Conservation (phyloP, 768 basidiomycete species). For the Thelephora ganbajun region DNA sequence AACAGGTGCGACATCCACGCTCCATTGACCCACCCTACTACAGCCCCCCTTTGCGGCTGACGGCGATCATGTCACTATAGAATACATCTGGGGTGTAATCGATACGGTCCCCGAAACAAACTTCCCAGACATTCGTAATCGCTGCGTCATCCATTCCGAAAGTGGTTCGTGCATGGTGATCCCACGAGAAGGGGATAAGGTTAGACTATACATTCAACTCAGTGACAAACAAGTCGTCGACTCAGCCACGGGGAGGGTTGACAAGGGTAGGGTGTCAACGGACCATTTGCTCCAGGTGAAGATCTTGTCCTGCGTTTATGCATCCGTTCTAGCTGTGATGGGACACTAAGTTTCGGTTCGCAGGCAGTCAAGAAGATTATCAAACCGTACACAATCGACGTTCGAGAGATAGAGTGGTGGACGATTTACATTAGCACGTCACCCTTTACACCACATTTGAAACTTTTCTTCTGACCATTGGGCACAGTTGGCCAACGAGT, state of each 20-base stretch:
- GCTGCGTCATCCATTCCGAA: constrained; percentile 33
- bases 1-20: constrained; percentile 17
- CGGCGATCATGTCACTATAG: constrained; percentile 14
- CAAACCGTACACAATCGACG: constrained; percentile 22
- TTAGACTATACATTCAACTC: constrained; percentile 40
- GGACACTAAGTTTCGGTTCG: not conserved
- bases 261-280: constrained; percentile 24
- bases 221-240: constrained; percentile 22
- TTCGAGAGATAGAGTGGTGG: constrained; percentile 30
- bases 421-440: constrained; percentile 33
- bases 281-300: constrained; percentile 25
- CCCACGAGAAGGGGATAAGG: constrained; percentile 32
- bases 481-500: constrained; percentile 39
- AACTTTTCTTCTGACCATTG: not conserved
- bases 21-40: not conserved
- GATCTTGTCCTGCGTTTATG: not conserved
- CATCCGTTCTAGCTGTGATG: too few species aligned
- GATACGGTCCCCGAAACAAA: constrained; percentile 37
- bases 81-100: constrained; percentile 75
- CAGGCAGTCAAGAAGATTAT: constrained; percentile 28
- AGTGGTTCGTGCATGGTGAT: constrained; percentile 37
- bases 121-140: constrained; percentile 40
- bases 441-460: not conserved
- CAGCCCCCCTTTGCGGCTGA: not conserved
- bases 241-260: constrained; percentile 25